phyloP scores from a whole-genome alignment of 2,329 filamentous ascomycete species.

The Fusarium euwallaceae region DNA sequence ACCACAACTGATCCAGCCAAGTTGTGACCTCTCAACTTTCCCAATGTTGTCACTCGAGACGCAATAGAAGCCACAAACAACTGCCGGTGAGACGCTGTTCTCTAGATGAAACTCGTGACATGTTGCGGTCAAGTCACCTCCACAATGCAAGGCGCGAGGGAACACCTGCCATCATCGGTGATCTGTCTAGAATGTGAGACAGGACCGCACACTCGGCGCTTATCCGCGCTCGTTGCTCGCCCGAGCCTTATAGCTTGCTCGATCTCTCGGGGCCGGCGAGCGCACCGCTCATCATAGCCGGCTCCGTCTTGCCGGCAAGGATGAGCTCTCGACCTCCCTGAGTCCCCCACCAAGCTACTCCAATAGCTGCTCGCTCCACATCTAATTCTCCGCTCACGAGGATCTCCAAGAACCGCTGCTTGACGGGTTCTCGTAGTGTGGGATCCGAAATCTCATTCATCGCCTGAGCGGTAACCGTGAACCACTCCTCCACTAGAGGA shows the following conservation, averaged over 20 bases:
- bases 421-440: conserved; percentile 72
- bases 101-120: conserved; percentile 16
- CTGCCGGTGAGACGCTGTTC: conserved; percentile 12
- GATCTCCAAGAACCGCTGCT: conserved; percentile 82
- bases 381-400: conserved; percentile 88
- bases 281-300: conserved; percentile 69
- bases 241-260: conserved; percentile 53
- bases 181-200: conserved; percentile 6
- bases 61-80: conserved; percentile 8
- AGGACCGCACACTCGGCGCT: background rate
- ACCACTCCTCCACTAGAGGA: conserved; percentile 81
- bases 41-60: conserved; percentile 20
- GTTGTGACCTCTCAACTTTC: conserved; percentile 2
- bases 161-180: background rate
- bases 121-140: background rate
- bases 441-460: conserved; percentile 74
- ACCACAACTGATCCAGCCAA: background rate
- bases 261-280: conserved; percentile 51
- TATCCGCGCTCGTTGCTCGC: background rate
- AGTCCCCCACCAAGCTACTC: conserved; percentile 87
- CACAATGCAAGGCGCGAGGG: background rate
- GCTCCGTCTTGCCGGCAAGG: conserved; percentile 46
- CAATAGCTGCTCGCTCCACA: conserved; percentile 82
- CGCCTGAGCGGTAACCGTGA: conserved; percentile 77
- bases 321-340: conserved; percentile 67